Base-by-base conservation (phyloP, 352 stramenopile genomes). In the Phytophthora sp. region DNA sequence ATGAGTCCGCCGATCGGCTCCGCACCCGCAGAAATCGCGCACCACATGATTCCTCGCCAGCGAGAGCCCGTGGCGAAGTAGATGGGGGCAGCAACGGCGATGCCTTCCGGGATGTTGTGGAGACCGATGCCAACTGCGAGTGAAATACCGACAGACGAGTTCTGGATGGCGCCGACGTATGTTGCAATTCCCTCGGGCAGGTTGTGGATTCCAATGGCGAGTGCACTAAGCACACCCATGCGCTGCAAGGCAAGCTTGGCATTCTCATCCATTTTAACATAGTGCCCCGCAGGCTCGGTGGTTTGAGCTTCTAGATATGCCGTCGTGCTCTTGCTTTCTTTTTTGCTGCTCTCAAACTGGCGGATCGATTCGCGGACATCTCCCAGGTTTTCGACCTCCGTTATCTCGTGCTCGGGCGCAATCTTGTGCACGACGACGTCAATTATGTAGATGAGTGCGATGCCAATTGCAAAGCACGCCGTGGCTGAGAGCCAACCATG, bases 161-260 rank as follows among this genome's bases (percentile, higher is more conserved):
- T 92, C 11, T 96, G 59, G 10, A 98, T 63, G 0, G 93, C 84
- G 0, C 88, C 92, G 23, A 98, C 92, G 68, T 98, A 99, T 1
- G 95, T 98, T 12, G 94, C 95, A 17, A 98, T 89, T 18, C 95
- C 95, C 64, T 99, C 96, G 0, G 96, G 96, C 37, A 98, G 92
- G 72, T 99, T 99, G 76, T 99, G 96, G 24, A 98, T 63, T 7
- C 76, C 92, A 48, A 99, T 97, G 4, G 94, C 91, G 5, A 98
- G 32, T 5, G 95, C 95, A 32, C 90, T 98, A n/a, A 95, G 83
- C 8, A 98, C 26, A 15, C 92, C 92, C 87, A 96, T 97, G 34
- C 80, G 77, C 5, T 92, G 73, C 21, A 98, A 74, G 20, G 59
- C 31, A 11, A 52, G 41, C 23, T 76, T 65, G 2, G 71, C 54